A percentile compares a stretch with the other conserved stretches of the same genome.
These are phyloP conservation scores for Podospora anserina DNA, from an alignment of 495 filamentous ascomycete genomes.

Conservation along the genomic window DNA sequence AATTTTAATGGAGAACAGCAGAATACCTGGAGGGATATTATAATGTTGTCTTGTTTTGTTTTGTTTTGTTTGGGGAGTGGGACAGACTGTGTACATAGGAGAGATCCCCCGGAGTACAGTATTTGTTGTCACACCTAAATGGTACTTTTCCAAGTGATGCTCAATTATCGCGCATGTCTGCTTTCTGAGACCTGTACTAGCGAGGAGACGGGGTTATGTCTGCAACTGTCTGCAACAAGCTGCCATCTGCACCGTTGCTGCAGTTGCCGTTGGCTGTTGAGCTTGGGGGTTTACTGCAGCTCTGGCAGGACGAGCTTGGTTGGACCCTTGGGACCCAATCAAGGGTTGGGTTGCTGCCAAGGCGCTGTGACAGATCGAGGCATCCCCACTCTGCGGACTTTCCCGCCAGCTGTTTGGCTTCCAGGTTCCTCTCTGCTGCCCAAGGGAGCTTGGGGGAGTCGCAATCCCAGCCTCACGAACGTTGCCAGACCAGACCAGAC, in stretches of 20 bases:
- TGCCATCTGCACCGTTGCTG: conserved; percentile 9
- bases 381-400: conserved; percentile 17
- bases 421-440: not conserved
- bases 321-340: conserved; percentile 17
- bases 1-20: conserved; percentile 26
- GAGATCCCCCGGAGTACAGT: not conserved
- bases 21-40: not conserved
- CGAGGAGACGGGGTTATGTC: not conserved
- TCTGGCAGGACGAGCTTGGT: conserved; percentile 9
- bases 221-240: not conserved
- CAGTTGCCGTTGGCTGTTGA: conserved; percentile 20
- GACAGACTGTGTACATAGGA: not conserved
- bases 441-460: conserved; percentile 21
- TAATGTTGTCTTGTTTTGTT: not conserved
- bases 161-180: not conserved
- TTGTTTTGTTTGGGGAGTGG: not conserved
- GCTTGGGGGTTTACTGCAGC: not conserved
- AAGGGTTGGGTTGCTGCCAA: conserved; percentile 14
- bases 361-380: not conserved
- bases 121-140: not conserved
- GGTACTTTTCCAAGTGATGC: not conserved
- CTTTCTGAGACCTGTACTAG: too few species aligned
- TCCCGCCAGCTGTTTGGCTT: conserved; percentile 19
- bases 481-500: not conserved
- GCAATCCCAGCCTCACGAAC: conserved; percentile 28